Evolutionary conservation across 1,284 basidiomycete genomes (phyloP).

Genomic region (Phylloporus sp.): DNA sequence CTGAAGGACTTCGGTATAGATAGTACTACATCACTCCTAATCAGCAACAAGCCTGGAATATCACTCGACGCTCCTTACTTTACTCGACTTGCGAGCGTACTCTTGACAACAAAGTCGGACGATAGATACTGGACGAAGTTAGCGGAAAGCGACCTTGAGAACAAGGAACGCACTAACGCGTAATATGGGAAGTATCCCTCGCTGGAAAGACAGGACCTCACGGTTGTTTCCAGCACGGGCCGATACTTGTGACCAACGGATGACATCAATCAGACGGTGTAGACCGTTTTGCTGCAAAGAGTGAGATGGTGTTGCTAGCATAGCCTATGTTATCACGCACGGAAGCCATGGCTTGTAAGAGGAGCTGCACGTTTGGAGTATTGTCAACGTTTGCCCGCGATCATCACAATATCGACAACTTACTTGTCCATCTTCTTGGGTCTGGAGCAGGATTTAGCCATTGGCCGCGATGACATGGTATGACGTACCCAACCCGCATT

Average conservation of each 20-base stretch:
- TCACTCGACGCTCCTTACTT: slow-evolving; percentile 48
- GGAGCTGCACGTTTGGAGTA: slow-evolving; percentile 35
- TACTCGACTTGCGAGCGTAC: slow-evolving; percentile 53
- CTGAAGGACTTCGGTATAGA: slow-evolving; percentile 57
- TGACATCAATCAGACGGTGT: slow-evolving; percentile 53
- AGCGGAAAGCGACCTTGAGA: slow-evolving; percentile 1
- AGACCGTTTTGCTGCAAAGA: slow-evolving; percentile 52
- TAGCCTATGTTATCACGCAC: slow-evolving; percentile 30
- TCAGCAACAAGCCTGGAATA: slow-evolving; percentile 2
- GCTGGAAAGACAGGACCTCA: slow-evolving; percentile 60
- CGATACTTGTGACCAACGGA: slow-evolving; percentile 52
- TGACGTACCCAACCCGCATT: slow-evolving; percentile 57
- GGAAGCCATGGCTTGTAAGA: slow-evolving; percentile 48
- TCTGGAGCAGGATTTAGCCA: slow-evolving; percentile 36
- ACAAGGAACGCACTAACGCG: slow-evolving; percentile 43
- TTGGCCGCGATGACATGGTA: background rate
- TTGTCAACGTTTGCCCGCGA: slow-evolving; percentile 1
- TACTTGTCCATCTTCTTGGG: slow-evolving; percentile 58
- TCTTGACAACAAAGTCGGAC: slow-evolving; percentile 66
- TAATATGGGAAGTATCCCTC: slow-evolving; percentile 59
- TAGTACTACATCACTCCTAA: slow-evolving; percentile 41
- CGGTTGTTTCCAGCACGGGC: slow-evolving; percentile 37
- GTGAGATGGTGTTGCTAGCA: too few relatives aligned
- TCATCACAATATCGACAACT: slow-evolving; percentile 10
- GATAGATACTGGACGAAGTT: slow-evolving; percentile 54